Base-by-base conservation (phyloP, 805 yeast genomes). In the Cyberlindnera galapagoensis region DNA sequence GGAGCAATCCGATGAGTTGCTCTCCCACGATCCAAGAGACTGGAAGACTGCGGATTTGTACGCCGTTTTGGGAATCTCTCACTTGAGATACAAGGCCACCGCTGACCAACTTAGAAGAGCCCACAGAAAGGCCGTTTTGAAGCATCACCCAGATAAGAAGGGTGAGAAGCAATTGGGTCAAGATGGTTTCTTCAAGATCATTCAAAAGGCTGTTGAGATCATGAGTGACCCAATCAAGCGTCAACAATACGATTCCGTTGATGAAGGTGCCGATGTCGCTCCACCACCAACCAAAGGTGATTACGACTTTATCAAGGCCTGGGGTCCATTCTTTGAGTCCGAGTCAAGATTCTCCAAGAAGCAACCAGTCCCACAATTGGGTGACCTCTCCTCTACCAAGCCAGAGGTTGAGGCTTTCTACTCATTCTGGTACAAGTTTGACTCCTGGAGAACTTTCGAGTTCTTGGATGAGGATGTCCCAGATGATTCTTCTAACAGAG, bases 381-480 rank as follows among this genome's bases (percentile, higher is more conserved):
- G 98, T 46, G 70, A 65, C 43, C 56, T 66, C 30, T 69, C 74
- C 24, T 57, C 90, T 34, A 41, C 84, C 38, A 85, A 84, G 68
- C 76, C 74, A 35, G 90, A 82, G 39, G 94, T 88, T 40, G 94
- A 84, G 52, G 69, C 67, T 33, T 88, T 94, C 67, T 90, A 90
- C 72, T 73, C 76, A 48, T 90, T 86, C 76, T 92, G 92, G 82
- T 80, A 80, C 62, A 80, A 81, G 61, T 84, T 88, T 47, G 96
- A 92, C 65, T 90, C 97, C 14, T 92, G 98, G 98, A 84, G 95
- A 71, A 71, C 95, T 29, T 92, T 92, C 58, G 98, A 92, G 68
- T 92, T 88, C 69, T 75, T 87, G 61, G 98, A 92, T 59, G 98
- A 92, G 71, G 98, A 92, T 58, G 96, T 88, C 54, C 98, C 98